phyloP scores from a whole-genome alignment of 2,329 filamentous ascomycete genomes.

The Neophaeococcomyces mojaviensis region DNA sequence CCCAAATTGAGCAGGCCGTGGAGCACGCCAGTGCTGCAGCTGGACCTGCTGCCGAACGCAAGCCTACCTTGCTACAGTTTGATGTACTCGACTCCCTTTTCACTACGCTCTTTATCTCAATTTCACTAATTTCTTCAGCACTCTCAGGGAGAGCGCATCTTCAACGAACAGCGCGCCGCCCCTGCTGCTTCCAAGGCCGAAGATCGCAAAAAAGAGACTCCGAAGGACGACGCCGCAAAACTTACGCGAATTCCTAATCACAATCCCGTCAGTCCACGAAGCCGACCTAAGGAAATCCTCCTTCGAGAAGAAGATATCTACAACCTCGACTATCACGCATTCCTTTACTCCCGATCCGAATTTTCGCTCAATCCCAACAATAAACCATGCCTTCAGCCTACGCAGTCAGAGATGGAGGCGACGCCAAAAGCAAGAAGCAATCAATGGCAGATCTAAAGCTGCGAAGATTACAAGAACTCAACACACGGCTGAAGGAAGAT shows the following conservation, averaged over 20 bases:
- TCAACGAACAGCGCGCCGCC: neutral
- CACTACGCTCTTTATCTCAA: neutral
- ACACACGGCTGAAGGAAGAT: constrained; percentile 91
- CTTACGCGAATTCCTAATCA: neutral
- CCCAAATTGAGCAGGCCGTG: too few species aligned
- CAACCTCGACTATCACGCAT: constrained; percentile 13
- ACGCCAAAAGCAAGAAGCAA: constrained; percentile 85
- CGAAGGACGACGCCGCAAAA: neutral
- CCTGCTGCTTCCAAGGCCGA: neutral
- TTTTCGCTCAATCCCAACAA: constrained; percentile 9
- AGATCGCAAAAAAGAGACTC: neutral
- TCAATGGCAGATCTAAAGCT: constrained; percentile 99
- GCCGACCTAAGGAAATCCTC: neutral
- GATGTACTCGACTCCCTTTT: neutral
- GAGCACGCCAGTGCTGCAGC: too few species aligned
- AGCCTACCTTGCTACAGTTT: neutral
- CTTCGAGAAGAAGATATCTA: neutral
- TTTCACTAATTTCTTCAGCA: neutral
- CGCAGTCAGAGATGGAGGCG: constrained; percentile 58
- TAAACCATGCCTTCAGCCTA: constrained; percentile 53
- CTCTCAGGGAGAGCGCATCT: neutral
- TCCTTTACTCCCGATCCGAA: constrained; percentile 13
- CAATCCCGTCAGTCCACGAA: neutral
- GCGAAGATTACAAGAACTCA: constrained; percentile 89
- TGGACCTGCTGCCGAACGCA: too few species aligned